These are phyloP conservation scores for Globisporangium takayamanum DNA, from an alignment of 352 stramenopile genomes.

Conservation along the genomic window DNA sequence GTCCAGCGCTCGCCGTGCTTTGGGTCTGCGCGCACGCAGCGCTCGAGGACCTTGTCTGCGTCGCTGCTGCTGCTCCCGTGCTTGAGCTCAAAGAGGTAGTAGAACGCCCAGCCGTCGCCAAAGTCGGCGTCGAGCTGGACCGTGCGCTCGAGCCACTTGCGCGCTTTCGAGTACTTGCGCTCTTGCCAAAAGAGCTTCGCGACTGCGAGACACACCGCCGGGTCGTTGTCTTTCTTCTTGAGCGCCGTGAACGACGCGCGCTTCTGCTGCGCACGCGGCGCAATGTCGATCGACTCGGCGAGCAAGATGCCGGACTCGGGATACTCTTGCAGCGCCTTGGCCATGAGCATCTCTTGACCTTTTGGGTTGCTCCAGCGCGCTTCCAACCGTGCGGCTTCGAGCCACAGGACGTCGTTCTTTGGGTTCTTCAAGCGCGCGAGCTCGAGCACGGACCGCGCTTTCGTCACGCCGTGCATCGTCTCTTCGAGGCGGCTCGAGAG, in stretches of 20 bases:
- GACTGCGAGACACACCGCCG: constrained; percentile 94
- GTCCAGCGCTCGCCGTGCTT: constrained; percentile 95
- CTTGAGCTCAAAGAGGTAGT: constrained; percentile 96
- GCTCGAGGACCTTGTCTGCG: constrained; percentile 80
- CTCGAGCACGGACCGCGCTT: constrained; percentile 96
- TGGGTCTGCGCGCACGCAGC: constrained; percentile 89
- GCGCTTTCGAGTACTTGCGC: constrained; percentile 92
- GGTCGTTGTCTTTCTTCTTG: constrained; percentile 97
- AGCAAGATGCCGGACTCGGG: constrained; percentile 93
- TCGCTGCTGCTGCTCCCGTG: constrained; percentile 69
- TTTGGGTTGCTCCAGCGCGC: constrained; percentile 89
- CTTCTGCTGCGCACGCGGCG: constrained; percentile 94
- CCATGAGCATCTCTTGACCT: constrained; percentile 94
- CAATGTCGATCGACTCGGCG: constrained; percentile 94
- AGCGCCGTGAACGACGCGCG: constrained; percentile 93
- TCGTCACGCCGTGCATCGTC: constrained; percentile 85
- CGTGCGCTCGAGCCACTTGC: constrained; percentile 97
- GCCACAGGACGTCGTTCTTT: constrained; percentile 93
- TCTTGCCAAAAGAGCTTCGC: constrained; percentile 96
- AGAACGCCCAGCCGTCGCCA: constrained; percentile 96
- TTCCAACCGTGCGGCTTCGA: constrained; percentile 95
- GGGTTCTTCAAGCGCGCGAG: constrained; percentile 93
- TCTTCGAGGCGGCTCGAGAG: constrained; percentile 94
- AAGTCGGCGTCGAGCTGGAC: constrained; percentile 94
- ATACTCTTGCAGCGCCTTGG: constrained; percentile 96